Percentiles rank a stretch among this genome's conserved stretches.
Evolutionary conservation across 257 asterid genomes (phyloP).

Genomic region (Ilex aquifolium): DNA sequence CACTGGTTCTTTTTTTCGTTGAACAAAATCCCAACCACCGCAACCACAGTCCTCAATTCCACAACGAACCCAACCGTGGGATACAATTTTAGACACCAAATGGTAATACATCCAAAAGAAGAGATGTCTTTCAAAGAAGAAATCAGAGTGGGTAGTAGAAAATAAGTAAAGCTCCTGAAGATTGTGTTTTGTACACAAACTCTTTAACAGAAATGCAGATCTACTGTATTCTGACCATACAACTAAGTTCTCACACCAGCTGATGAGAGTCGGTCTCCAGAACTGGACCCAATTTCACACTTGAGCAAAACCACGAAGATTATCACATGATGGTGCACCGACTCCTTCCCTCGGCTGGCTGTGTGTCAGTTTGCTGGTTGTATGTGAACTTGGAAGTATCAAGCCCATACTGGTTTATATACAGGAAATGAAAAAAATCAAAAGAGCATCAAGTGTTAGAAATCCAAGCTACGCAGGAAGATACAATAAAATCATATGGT

Average conservation of each 20-base stretch:
- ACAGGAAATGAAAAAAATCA: background rate
- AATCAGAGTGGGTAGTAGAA: background rate
- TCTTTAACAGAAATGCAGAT: background rate
- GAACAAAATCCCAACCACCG: too few species aligned
- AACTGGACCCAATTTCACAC: background rate
- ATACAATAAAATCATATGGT: too few species aligned
- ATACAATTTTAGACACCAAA: too few species aligned
- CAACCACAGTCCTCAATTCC: too few species aligned
- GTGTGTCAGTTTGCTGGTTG: slow-evolving; percentile 63
- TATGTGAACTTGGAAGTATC: slow-evolving; percentile 93
- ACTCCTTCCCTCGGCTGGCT: slow-evolving; percentile 60
- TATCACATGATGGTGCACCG: slow-evolving; percentile 83
- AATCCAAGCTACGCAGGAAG: background rate
- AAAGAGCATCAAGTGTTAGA: slow-evolving; percentile 5
- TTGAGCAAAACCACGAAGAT: slow-evolving; percentile 16
- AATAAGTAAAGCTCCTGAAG: slow-evolving; percentile 11
- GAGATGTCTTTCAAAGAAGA: background rate
- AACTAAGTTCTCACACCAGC: slow-evolving; percentile 30
- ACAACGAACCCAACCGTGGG: too few species aligned
- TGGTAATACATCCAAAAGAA: too few species aligned
- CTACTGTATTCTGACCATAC: slow-evolving; percentile 14
- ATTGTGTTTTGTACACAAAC: slow-evolving; percentile 16
- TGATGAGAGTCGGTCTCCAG: slow-evolving; percentile 2
- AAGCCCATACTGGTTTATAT: slow-evolving; percentile 66
- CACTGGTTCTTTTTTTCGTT: too few species aligned